Evolutionary conservation across 352 stramenopile genomes (phyloP), one percentile per base, ranked within the genome.

Genomic region (Sclerospora graminicola): DNA sequence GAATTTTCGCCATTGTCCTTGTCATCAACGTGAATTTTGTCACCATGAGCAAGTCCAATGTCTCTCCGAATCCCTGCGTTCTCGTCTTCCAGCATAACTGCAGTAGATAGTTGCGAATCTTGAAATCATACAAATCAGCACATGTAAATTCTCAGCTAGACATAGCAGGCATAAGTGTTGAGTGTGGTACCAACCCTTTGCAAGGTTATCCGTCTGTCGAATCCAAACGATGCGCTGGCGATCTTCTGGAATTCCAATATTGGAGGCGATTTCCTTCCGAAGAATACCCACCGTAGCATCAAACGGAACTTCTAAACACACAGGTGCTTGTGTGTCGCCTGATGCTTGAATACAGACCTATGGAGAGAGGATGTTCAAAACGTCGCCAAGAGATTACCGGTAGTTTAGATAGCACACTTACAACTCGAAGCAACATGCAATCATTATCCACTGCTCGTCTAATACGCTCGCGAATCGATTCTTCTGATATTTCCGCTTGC

Each of bases 221-320:
- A 94, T 89, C 82, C 82, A 94, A 21, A 94, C 79, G 42, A 94
- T 89, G n/a, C 73, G 80, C 44, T 94, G 82, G n/a, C 70, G 72
- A 41, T 51, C 43, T 41, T 86, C 73, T 10, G 82, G 82, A 21
- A 94, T 89, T 20, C 82, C 82, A 49, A 91, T 84, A 40, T 80
- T 79, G 11, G 53, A 61, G 29, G 80, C 60, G n/a, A 93, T 93
- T 42, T 88, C 74, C 33, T 84, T 81, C 5, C 75, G 67, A 21
- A 93, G 64, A 14, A 79, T 48, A 6, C 54, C 76, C 20, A 93
- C 66, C 21, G 62, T 90, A 23, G 81, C 69, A 54, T 90, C 81
- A 26, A 87, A 85, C 15, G 81, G 69, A 16, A 90, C 63, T 60
- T 93, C 81, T 24, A 93, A 54, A 41, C 81, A 93, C 1, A 90